Conservation (phyloP, 2,329 filamentous ascomycete species). For the Rachicladosporium sp. region DNA sequence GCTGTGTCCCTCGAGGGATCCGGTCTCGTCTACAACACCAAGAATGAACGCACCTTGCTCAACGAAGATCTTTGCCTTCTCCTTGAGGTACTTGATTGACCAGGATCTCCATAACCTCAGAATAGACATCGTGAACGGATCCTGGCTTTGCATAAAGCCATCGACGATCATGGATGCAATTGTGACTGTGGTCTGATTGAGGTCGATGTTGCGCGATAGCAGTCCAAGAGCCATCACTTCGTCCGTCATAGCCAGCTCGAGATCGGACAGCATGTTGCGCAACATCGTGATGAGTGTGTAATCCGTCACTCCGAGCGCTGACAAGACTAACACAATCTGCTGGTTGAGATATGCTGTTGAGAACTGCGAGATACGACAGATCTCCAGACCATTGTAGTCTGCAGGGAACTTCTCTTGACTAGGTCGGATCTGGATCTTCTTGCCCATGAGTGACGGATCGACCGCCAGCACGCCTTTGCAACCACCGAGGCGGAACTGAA, state of each 20-base stretch:
- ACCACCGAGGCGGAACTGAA: conserved; percentile 84
- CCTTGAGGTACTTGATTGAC: conserved; percentile 80
- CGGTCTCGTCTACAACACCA: conserved; percentile 79
- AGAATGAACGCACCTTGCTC: conserved; percentile 77
- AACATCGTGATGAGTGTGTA: conserved; percentile 57
- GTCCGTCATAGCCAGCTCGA: conserved; percentile 58
- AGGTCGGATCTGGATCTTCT: conserved; percentile 63
- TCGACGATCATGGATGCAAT: conserved; percentile 66
- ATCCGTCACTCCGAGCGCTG: conserved; percentile 59
- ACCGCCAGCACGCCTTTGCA: conserved; percentile 80
- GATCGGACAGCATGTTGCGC: conserved; percentile 51
- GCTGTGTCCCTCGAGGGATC: conserved; percentile 58
- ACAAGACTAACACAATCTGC: conserved; percentile 79
- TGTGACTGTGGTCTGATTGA: conserved; percentile 65
- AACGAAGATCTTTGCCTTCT: conserved; percentile 77
- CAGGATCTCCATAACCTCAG: conserved; percentile 77
- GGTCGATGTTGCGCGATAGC: conserved; percentile 66
- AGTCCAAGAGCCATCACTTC: conserved; percentile 52
- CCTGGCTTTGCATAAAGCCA: conserved; percentile 61
- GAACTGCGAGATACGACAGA: conserved; percentile 68
- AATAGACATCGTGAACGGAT: conserved; percentile 73
- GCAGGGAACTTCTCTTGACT: conserved; percentile 83
- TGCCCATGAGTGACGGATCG: conserved; percentile 49
- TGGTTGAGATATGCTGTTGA: conserved; percentile 74
- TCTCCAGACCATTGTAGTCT: conserved; percentile 60